Conservation (phyloP, 768 basidiomycete genomes). For the Hydnum rufescens region DNA sequence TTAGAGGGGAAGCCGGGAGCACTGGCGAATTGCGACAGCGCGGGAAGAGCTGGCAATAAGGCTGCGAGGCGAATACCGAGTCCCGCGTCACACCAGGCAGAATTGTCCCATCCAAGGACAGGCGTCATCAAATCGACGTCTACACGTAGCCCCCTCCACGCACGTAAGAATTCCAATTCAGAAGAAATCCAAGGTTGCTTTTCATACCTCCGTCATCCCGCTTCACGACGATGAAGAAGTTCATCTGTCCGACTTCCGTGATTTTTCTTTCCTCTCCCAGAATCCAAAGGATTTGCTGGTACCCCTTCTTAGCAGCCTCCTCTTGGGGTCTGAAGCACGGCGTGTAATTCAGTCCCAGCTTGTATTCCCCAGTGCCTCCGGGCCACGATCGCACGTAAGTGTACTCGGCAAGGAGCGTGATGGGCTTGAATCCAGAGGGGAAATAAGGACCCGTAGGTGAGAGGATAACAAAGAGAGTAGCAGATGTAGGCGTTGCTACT, state of each 20-base stretch:
- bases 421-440: conserved; percentile 73
- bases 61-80: conserved; percentile 21
- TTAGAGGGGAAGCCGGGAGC: conserved; percentile 34
- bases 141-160: no score
- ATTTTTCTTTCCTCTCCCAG: conserved; percentile 29
- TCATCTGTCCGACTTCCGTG: conserved; percentile 68
- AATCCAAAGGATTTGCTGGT: conserved; percentile 80
- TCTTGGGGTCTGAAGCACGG: conserved; percentile 75
- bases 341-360: conserved; percentile 77
- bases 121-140: conserved; percentile 23
- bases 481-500: conserved; percentile 32
- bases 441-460: conserved; percentile 62
- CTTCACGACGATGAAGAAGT: conserved; percentile 67
- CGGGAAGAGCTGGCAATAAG: not conserved
- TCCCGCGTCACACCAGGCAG: conserved; percentile 27
- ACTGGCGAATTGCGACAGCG: conserved; percentile 3
- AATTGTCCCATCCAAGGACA: conserved; percentile 24
- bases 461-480: conserved; percentile 44
- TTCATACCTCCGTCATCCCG: conserved; percentile 40
- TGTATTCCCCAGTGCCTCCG: conserved; percentile 63
- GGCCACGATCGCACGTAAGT: conserved; percentile 29
- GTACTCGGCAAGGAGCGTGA: conserved; percentile 54
- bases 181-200: conserved; percentile 1
- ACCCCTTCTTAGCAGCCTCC: conserved; percentile 52
- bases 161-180: not conserved